Percentiles rank a stretch among this genome's conserved stretches.
phyloP scores from a whole-genome alignment of 2,329 filamentous ascomycete species.

The Penicillium sclerotigenum region DNA sequence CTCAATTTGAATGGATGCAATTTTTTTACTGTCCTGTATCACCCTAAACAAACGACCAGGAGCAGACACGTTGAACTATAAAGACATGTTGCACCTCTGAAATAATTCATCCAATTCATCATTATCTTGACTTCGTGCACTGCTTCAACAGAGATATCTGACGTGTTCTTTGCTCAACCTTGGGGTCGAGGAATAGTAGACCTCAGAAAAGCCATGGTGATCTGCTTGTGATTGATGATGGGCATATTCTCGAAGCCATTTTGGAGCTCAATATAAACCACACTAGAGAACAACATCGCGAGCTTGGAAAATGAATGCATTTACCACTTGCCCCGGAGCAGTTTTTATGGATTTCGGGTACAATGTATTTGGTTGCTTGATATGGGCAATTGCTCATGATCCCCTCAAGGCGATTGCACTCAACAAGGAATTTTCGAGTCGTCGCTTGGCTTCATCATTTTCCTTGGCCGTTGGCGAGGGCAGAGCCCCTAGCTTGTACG shows the following conservation, averaged over 20 bases:
- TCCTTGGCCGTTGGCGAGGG: conserved; percentile 37
- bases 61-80: background rate
- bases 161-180: background rate
- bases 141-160: background rate
- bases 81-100: background rate
- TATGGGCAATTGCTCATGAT: conserved; percentile 30
- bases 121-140: background rate
- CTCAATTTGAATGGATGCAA: background rate
- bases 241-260: background rate
- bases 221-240: background rate
- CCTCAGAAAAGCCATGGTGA: background rate
- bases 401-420: conserved; percentile 76
- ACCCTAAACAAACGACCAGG: background rate
- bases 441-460: conserved; percentile 24
- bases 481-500: conserved; percentile 76
- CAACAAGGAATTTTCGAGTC: conserved; percentile 65
- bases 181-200: background rate
- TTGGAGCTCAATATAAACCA: background rate
- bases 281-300: background rate
- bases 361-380: background rate
- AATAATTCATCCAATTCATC: conserved; percentile 1
- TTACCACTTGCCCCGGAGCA: background rate
- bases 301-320: background rate
- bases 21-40: background rate
- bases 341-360: background rate